phyloP scores from a whole-genome alignment of 2,329 filamentous ascomycete species.

The Trichoderma gracile region DNA sequence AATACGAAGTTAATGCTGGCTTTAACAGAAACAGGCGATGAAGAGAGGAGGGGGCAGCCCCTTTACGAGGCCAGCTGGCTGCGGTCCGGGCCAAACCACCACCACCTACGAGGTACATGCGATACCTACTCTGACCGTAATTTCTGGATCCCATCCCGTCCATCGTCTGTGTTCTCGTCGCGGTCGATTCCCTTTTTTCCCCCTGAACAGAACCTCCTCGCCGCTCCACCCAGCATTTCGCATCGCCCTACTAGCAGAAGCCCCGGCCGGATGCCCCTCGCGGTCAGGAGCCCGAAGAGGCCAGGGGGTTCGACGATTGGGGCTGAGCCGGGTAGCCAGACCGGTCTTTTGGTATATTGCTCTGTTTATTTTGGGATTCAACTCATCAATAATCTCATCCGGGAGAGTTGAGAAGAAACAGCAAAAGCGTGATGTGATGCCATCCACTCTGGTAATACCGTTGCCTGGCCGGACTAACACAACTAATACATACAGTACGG shows the following conservation, averaged over 20 bases:
- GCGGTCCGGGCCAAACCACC: background rate
- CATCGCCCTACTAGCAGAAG: conserved; percentile 16
- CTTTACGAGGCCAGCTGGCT: background rate
- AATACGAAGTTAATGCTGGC: background rate
- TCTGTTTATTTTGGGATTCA: background rate
- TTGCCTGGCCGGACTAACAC: background rate
- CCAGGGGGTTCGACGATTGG: conserved; percentile 10
- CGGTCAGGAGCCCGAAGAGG: conserved; percentile 6
- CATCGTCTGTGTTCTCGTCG: background rate
- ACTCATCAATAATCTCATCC: background rate
- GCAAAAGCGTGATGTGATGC: background rate
- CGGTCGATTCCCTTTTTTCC: conserved; percentile 8
- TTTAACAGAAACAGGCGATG: conserved; percentile 6
- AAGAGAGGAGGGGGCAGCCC: background rate
- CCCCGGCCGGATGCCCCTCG: conserved; percentile 12
- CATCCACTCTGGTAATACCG: background rate
- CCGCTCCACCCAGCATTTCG: conserved; percentile 23
- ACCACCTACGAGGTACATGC: conserved; percentile 9
- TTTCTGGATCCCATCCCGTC: conserved; percentile 24
- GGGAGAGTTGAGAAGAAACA: background rate
- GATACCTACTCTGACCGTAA: conserved; percentile 26
- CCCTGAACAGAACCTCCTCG: conserved; percentile 10
- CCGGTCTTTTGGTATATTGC: background rate
- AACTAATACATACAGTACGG: background rate
- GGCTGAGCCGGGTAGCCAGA: background rate